phyloP scores from a whole-genome alignment of 768 basidiomycete genomes.

The Phallus indusiatus region DNA sequence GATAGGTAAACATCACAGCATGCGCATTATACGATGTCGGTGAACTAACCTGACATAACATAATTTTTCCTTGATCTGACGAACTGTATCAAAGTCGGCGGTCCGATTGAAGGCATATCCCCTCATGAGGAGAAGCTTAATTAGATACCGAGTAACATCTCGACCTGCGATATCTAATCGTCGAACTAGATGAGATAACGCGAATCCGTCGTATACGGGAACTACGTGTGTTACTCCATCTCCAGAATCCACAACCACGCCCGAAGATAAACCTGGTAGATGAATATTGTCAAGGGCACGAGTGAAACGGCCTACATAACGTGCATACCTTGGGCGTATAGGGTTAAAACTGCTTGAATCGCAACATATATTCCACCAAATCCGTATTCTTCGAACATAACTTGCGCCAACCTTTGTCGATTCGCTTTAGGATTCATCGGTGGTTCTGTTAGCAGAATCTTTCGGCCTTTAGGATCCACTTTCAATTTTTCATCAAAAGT shows the following conservation, averaged over 20 bases:
- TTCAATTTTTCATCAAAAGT: slow-evolving; percentile 94
- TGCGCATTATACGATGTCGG: not conserved
- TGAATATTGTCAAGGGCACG: not conserved
- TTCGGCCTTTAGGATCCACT: slow-evolving; percentile 76
- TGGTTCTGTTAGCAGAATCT: slow-evolving; percentile 92
- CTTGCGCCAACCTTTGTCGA: slow-evolving; percentile 87
- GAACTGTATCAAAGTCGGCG: slow-evolving; percentile 97
- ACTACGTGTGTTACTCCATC: slow-evolving; percentile 99
- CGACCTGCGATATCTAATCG: slow-evolving; percentile 96
- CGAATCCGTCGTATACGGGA: slow-evolving; percentile 95
- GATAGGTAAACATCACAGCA: not conserved
- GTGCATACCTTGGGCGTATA: slow-evolving; percentile 94
- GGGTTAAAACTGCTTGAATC: slow-evolving; percentile 94
- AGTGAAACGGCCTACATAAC: not conserved
- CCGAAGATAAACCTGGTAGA: slow-evolving; percentile 81
- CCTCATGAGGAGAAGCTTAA: slow-evolving; percentile 99
- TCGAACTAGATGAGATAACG: slow-evolving; percentile 88
- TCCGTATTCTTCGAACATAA: slow-evolving; percentile 99
- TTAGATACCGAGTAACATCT: slow-evolving; percentile 96
- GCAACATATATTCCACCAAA: slow-evolving; percentile 95
- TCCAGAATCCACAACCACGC: slow-evolving; percentile 98
- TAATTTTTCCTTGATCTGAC: slow-evolving; percentile 97
- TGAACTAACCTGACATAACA: slow-evolving; percentile 84
- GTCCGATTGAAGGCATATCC: slow-evolving; percentile 99
- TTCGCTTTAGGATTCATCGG: slow-evolving; percentile 98